These are phyloP conservation scores for Botrytis squamosa DNA, from an alignment of 2,329 filamentous ascomycete species.

Conservation along the genomic window DNA sequence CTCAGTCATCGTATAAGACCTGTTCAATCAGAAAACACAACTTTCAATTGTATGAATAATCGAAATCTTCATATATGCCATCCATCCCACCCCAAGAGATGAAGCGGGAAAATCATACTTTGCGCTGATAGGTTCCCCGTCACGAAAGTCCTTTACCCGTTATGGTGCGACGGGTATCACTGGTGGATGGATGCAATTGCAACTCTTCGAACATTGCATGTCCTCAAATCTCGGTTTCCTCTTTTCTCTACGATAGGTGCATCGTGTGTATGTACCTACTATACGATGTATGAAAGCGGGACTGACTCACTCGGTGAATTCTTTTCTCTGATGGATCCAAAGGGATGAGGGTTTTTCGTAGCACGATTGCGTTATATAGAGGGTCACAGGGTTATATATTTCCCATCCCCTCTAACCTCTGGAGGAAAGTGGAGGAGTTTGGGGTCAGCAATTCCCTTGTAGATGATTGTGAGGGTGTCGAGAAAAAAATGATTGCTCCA, in stretches of 20 bases:
- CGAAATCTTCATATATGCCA: background rate
- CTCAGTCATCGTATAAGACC: background rate
- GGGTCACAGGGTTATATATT: slow-evolving; percentile 4
- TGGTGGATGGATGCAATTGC: background rate
- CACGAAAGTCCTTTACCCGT: slow-evolving; percentile 7
- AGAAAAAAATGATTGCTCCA: slow-evolving; percentile 4
- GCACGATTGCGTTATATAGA: background rate
- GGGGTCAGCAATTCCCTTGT: background rate
- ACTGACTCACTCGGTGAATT: slow-evolving; percentile 10
- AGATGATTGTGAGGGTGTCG: background rate
- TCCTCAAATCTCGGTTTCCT: background rate
- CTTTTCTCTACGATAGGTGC: background rate
- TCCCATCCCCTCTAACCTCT: background rate
- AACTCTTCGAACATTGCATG: background rate
- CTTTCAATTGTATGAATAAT: background rate
- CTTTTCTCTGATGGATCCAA: background rate
- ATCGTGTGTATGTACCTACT: background rate
- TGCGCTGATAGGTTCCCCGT: slow-evolving; percentile 3
- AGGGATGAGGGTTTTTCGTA: background rate
- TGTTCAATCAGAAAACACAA: background rate
- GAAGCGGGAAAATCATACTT: background rate
- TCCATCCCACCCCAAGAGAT: background rate
- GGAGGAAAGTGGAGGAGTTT: background rate
- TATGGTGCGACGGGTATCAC: background rate
- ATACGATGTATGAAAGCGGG: background rate